Evolutionary conservation across 805 yeast genomes (phyloP), one percentile per base, ranked within the genome.

Genomic region (Ogataea trehalophila): DNA sequence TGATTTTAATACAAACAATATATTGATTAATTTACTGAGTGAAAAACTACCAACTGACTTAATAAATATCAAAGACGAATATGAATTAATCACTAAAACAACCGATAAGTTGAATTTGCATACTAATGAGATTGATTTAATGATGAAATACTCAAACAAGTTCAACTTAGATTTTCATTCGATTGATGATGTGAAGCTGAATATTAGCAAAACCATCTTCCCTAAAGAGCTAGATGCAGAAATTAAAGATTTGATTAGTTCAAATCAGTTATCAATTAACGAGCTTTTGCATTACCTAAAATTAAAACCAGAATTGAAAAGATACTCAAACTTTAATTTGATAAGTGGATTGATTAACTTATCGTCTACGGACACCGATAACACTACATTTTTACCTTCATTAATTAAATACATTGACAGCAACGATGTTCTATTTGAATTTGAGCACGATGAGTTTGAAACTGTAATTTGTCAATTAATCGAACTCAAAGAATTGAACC

Each of bases 61-160:
- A 13, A 36, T 58, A 2, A 54, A 48, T 31, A 29, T 55, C 8
- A 61, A 59, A 38, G 56, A 57, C 37, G 47, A 48, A 16, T 49
- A 48, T 18, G 8, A 37, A 15, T 46, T 26, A 14, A 9, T 15
- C 6, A 11, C 41, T 15, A 22, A 26, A 14, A n/a, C 16, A 2
- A 39, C 31, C 9, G 31, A 26, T 26, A 13, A 26, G 11, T 26
- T 26, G 31, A 26, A 26, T 26, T 26, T 26, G 9, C 31, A 26
- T 26, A 26, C 31, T 6, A 26, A 26, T 26, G 31, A 6, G 4
- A 26, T 26, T 26, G 31, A 26, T 26, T 26, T 26, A 26, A 7
- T 26, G 31, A 26, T 26, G 31, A 26, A 26, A 26, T 26, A 26
- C 31, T 26, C 31, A 26, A 26, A 26, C 4, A 26, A 26, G 31